Conservation (phyloP, 257 asterid species). For the Rauvolfia tetraphylla region DNA sequence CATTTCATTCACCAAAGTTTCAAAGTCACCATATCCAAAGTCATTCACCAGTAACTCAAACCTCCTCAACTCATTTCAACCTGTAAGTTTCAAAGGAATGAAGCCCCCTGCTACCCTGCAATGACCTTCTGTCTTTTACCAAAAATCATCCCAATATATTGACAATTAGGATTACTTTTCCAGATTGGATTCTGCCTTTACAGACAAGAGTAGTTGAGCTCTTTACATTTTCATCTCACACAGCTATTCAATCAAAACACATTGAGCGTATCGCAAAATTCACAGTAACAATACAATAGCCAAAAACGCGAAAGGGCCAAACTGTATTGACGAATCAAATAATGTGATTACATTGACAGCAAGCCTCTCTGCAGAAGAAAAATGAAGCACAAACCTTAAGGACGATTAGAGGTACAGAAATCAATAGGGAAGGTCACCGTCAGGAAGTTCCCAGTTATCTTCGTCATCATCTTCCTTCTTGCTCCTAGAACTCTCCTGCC, state of each 20-base stretch:
- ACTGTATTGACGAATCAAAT: neutral
- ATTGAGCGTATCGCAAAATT: neutral
- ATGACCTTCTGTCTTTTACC: no score
- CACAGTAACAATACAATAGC: neutral
- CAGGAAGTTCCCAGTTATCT: slow-evolving; percentile 76
- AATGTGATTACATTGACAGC: neutral
- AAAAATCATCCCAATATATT: no score
- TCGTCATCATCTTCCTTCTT: slow-evolving; percentile 44
- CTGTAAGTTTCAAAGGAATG: no score
- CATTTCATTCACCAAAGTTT: no score
- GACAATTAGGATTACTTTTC: no score
- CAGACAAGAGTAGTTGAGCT: neutral
- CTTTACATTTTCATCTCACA: no score
- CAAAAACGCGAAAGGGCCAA: neutral
- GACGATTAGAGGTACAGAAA: slow-evolving; percentile 6
- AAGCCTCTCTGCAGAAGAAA: slow-evolving; percentile 11
- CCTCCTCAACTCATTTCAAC: no score
- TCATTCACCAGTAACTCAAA: no score
- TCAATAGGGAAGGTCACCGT: slow-evolving; percentile 49
- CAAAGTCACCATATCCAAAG: no score
- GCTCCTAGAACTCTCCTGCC: slow-evolving; percentile 32
- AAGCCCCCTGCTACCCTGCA: no score
- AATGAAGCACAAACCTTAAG: slow-evolving; percentile 10
- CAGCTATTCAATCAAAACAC: neutral
- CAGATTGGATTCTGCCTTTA: neutral